These are phyloP conservation scores for Saccharomyces hybrid DNA, from an alignment of 1,139 yeast species.

Conservation along the genomic window DNA sequence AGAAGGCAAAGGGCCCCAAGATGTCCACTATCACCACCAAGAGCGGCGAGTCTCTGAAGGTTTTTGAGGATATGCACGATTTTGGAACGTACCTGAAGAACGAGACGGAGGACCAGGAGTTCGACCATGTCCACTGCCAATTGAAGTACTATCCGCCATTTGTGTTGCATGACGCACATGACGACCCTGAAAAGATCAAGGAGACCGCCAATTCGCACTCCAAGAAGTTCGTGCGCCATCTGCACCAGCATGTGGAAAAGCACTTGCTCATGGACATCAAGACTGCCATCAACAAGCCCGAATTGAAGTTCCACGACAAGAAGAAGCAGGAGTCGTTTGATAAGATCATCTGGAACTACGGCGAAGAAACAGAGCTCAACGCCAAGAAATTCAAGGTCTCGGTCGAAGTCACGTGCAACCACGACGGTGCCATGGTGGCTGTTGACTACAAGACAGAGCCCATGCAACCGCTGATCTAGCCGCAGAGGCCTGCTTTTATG, in stretches of 20 bases:
- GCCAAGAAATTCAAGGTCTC: constrained; percentile 46
- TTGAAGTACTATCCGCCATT: constrained; percentile 67
- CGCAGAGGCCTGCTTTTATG: not conserved
- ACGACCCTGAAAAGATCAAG: constrained; percentile 63
- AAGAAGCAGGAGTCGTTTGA: constrained; percentile 42
- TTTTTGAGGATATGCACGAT: constrained; percentile 54
- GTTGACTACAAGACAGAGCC: constrained; percentile 46
- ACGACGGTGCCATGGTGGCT: constrained; percentile 53
- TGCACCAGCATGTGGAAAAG: constrained; percentile 67
- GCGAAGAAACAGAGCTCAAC: constrained; percentile 42
- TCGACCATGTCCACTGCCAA: constrained; percentile 60
- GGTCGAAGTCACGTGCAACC: constrained; percentile 50
- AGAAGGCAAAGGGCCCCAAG: constrained; percentile 29
- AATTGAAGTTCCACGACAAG: constrained; percentile 45
- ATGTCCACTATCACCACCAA: constrained; percentile 23
- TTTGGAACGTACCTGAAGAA: constrained; percentile 61
- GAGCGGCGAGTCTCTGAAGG: constrained; percentile 28
- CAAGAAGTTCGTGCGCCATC: constrained; percentile 62
- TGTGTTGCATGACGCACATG: constrained; percentile 56
- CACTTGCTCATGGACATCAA: constrained; percentile 63
- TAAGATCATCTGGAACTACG: constrained; percentile 46
- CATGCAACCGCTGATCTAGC: constrained; percentile 1
- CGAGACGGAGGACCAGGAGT: constrained; percentile 74
- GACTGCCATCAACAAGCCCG: constrained; percentile 48
- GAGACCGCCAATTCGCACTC: constrained; percentile 66